Percentiles rank a stretch among this genome's conserved stretches.
Conservation (phyloP, 169 alveolate genomes). For the Plasmodium malariae region DNA sequence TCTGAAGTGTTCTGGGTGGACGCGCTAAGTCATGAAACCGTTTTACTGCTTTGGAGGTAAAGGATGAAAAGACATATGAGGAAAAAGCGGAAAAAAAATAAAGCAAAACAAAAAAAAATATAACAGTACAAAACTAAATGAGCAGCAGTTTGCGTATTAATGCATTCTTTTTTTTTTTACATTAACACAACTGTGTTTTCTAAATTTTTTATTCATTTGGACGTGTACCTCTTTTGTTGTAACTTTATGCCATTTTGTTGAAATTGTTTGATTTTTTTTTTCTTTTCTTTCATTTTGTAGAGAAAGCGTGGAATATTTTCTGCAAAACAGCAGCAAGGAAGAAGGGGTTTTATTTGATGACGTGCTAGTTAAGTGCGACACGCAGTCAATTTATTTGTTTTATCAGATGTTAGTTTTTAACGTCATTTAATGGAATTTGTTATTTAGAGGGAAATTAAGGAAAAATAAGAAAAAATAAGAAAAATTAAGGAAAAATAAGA, state of each 20-base stretch:
- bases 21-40: background rate
- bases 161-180: too few relatives aligned
- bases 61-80: too few relatives aligned
- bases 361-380: constrained; percentile 28
- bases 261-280: background rate
- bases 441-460: background rate
- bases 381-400: constrained; percentile 31
- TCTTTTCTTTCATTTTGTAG: constrained; percentile 34
- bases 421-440: background rate
- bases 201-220: too few relatives aligned
- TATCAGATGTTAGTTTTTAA: constrained; percentile 52
- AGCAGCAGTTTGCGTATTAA: too few relatives aligned
- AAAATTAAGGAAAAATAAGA: too few relatives aligned
- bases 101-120: background rate
- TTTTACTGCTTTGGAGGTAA: constrained; percentile 1
- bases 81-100: too few relatives aligned
- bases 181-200: too few relatives aligned
- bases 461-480: too few relatives aligned
- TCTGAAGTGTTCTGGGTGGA: constrained; percentile 11
- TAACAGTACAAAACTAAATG: background rate
- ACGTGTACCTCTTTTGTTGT: too few relatives aligned
- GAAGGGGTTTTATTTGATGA: constrained; percentile 42
- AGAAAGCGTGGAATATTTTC: constrained; percentile 53
- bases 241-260: too few relatives aligned
- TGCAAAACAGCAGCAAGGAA: background rate